Evolutionary conservation across 2,329 filamentous ascomycete species (phyloP).

Genomic region (Zopfia rhizophila): DNA sequence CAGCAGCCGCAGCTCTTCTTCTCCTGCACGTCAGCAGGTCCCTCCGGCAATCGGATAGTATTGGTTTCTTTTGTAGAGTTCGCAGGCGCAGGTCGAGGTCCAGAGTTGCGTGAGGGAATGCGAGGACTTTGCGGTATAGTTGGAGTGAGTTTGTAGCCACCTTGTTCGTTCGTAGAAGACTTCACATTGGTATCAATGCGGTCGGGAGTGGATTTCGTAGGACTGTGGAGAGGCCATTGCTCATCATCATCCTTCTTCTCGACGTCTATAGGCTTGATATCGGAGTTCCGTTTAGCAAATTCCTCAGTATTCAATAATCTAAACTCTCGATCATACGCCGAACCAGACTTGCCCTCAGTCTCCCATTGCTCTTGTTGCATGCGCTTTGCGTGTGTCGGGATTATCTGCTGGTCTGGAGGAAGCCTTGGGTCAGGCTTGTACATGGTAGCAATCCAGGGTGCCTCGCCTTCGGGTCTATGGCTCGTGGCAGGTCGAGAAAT

Average conservation of each 20-base stretch:
- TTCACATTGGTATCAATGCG: conserved; percentile 36
- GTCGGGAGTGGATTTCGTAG: conserved; percentile 39
- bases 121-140: conserved; percentile 51
- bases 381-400: conserved; percentile 90
- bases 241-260: conserved; percentile 40
- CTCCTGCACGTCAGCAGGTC: conserved; percentile 64
- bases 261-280: conserved; percentile 41
- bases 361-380: conserved; percentile 97
- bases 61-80: conserved; percentile 46
- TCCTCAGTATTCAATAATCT: conserved; percentile 78
- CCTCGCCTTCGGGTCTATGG: conserved; percentile 89
- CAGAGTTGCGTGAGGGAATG: conserved; percentile 36
- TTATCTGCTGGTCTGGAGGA: conserved; percentile 92
- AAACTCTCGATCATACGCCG: conserved; percentile 87
- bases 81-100: conserved; percentile 28
- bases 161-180: conserved; percentile 52
- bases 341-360: conserved; percentile 86
- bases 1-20: conserved; percentile 75
- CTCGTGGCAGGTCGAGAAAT: conserved; percentile 64
- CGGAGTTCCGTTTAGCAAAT: conserved; percentile 43
- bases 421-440: conserved; percentile 96
- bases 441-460: conserved; percentile 93
- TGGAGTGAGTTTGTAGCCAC: conserved; percentile 60
- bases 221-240: conserved; percentile 49
- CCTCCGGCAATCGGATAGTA: conserved; percentile 64